Conservation (phyloP, 352 stramenopile species). For the Globisporangium takayamanum region DNA sequence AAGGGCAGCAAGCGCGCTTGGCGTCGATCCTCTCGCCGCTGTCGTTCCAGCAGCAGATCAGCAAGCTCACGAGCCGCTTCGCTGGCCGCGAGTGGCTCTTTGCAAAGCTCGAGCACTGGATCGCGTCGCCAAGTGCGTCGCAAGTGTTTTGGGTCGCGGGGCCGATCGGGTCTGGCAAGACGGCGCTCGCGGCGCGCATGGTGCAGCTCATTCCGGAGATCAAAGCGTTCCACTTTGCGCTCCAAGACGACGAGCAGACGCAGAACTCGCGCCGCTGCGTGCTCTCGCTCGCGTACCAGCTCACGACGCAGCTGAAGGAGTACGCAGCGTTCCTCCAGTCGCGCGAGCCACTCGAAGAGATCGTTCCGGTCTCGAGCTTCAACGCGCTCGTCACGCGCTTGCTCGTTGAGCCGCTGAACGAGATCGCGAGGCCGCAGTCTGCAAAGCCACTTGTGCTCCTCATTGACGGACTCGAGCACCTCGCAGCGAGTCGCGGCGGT, state of each 20-base stretch:
- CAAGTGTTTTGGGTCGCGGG: slow-evolving; percentile 71
- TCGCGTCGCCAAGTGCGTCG: slow-evolving; percentile 21
- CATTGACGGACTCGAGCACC: slow-evolving; percentile 60
- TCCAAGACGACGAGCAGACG: slow-evolving; percentile 74
- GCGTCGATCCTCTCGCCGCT: slow-evolving; percentile 62
- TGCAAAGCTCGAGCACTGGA: slow-evolving; percentile 36
- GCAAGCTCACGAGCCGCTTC: slow-evolving; percentile 59
- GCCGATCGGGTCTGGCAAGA: slow-evolving; percentile 67
- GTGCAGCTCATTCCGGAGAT: slow-evolving; percentile 65
- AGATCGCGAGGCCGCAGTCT: slow-evolving; percentile 44
- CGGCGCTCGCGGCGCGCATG: slow-evolving; percentile 52
- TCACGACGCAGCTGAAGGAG: slow-evolving; percentile 67
- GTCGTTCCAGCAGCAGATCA: slow-evolving; percentile 71
- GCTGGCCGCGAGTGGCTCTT: slow-evolving; percentile 61
- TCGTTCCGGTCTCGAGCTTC: slow-evolving; percentile 69
- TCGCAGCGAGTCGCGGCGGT: not conserved
- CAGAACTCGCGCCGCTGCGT: slow-evolving; percentile 55
- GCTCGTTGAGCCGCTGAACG: slow-evolving; percentile 54
- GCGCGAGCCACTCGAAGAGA: slow-evolving; percentile 63
- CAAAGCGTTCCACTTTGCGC: slow-evolving; percentile 63
- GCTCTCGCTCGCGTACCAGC: slow-evolving; percentile 62
- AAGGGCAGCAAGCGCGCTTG: slow-evolving; percentile 60
- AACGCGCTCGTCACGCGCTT: slow-evolving; percentile 39
- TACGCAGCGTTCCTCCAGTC: slow-evolving; percentile 63
- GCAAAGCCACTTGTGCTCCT: slow-evolving; percentile 55